Conservation (phyloP, 1,284 basidiomycete species). For the Cutaneotrichosporon sp. region DNA sequence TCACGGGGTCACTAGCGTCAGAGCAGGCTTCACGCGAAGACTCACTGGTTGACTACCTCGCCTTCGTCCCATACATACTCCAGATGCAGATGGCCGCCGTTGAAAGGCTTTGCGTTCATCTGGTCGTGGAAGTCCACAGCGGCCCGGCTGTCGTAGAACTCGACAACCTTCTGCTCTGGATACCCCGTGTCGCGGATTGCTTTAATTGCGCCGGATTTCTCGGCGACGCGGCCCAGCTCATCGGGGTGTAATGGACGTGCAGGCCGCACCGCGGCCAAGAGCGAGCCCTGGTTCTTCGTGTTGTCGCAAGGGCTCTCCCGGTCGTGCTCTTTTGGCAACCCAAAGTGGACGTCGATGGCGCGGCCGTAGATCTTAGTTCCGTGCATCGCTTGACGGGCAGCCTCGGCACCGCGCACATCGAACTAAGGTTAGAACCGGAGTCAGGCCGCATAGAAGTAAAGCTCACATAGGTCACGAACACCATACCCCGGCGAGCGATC, state of each 20-base stretch:
- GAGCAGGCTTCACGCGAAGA: neutral
- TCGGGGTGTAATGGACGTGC: conserved; percentile 70
- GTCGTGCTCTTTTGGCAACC: conserved; percentile 83
- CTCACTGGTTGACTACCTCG: conserved; percentile 45
- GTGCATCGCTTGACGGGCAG: conserved; percentile 80
- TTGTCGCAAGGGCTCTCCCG: conserved; percentile 63
- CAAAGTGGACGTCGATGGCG: conserved; percentile 97
- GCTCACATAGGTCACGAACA: conserved; percentile 95
- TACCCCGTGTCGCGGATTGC: conserved; percentile 62
- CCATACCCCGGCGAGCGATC: conserved; percentile 88
- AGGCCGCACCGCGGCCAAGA: conserved; percentile 66
- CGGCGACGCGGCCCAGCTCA: conserved; percentile 75
- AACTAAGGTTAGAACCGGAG: conserved; percentile 55
- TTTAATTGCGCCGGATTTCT: conserved; percentile 86
- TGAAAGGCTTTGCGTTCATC: conserved; percentile 67
- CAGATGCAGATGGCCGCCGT: conserved; percentile 83
- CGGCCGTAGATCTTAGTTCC: conserved; percentile 76
- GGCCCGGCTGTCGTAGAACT: conserved; percentile 81
- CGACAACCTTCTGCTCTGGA: conserved; percentile 75
- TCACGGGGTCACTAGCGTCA: conserved; percentile 4
- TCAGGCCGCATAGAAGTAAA: too few relatives aligned
- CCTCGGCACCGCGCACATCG: conserved; percentile 84
- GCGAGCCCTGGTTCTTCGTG: conserved; percentile 84
- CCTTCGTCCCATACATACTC: conserved; percentile 78
- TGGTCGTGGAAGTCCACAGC: conserved; percentile 73